Base-by-base conservation (phyloP, 1,284 basidiomycete genomes). In the Tylopilus orsonianus region DNA sequence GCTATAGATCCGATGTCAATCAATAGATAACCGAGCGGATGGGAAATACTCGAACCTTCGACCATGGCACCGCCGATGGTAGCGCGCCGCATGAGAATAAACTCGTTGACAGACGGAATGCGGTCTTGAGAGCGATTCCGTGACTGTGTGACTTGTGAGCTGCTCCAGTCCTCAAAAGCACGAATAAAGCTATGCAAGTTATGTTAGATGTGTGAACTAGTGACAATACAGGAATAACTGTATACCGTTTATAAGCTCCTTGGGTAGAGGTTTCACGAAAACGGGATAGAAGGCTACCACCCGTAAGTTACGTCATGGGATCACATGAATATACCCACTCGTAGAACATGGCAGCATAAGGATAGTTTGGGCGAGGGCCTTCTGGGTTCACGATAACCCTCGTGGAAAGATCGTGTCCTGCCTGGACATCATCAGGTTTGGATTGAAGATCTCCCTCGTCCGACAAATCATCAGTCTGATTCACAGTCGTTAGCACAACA, bases 11-110 rank as follows among this genome's bases (percentile, higher is more conserved):
- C 33, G 38, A 41, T 20, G 22, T 40, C 24, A 45, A 32, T 39
- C 22, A 46, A 19, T 18, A 16, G 13, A 41, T 40, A 39, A 34
- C 22, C 29, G 35, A 42, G 3, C 20, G 5, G 4, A 35, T 43
- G 44, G 20, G 34, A 49, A 56, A 45, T 44, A 0, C 34, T 7
- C 61, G 27, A 22, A 75, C 73, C 70, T 69, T 75, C 75, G n/a
- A 75, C 73, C 59, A 75, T 63, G 16, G 66, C 68, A 27, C 64
- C 71, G 3, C 74, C 74, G 45, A 75, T 75, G 20, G 75, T 74
- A 19, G 65, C 62, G 14, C 74, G 67, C 20, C 75, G 68, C 55
- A 75, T 68, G 23, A 66, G 53, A 56, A 75, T 70, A 54, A 75
- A 75, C 32, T 75, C 72, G 2, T 73, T 66, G 6, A 74, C 65